Base-by-base conservation (phyloP, 768 basidiomycete genomes). In the Porphyrellus cyaneotinctus region DNA sequence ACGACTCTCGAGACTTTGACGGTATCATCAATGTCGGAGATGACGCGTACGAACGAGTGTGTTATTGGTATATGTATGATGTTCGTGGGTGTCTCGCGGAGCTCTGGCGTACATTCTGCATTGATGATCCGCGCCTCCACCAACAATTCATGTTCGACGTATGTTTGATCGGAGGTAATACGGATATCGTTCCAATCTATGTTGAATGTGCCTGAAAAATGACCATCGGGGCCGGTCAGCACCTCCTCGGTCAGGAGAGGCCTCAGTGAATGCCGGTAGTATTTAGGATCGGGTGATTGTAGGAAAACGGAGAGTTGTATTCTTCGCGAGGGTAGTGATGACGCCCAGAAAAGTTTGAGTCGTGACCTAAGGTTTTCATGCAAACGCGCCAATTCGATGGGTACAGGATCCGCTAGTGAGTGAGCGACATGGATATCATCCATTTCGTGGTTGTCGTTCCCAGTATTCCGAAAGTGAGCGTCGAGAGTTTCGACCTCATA, bases 11-110 rank as follows among this genome's bases (percentile, higher is more conserved):
- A 86, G 38, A 62, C 38, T 28, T 62, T 71, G 14, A 97, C 78
- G 0, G 95, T 97, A 69, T 97, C 95, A 63, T 97, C 95, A 38
- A 97, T 87, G 61, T 97, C 95, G 9, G 92, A 95, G 14, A 97
- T 86, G 49, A 95, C 80, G 17, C 91, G 84, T 14, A 95, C 69
- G 2, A 79, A 78, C 3, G 80, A 78, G 60, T 83, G 72, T 0
- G 85, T 80, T 32, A 91, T 75, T 7, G 81, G 73, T 18, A 81
- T 70, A 13, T 69, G 68, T 6, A 76, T 49, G 47, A 33, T 33
- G 14, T 23, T 58, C 24, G 49, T 51, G 35, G 66, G 61, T 4
- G 67, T 65, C 17, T 68, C 63, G 12, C 76, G 75, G 11, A 80
- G 67, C 17, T 63, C 61, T 12, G 72, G 63, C n/a, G 71, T 52